Conservation (phyloP, 2,329 filamentous ascomycete genomes). For the Fusarium bactridioides region DNA sequence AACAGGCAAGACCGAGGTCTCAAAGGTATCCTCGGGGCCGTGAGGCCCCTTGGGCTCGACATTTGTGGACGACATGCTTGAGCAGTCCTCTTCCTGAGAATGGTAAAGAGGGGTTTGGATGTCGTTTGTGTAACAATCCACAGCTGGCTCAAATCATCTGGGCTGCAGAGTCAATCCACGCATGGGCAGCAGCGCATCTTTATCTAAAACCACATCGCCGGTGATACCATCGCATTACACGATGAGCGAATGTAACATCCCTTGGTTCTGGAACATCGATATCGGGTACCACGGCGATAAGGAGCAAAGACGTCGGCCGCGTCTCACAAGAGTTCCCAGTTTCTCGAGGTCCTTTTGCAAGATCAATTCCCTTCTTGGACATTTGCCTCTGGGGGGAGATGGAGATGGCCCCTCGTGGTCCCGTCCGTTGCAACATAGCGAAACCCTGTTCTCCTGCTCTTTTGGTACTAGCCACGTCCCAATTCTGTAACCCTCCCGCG, state of each 20-base stretch:
- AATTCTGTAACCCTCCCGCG: neutral
- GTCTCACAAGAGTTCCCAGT: neutral
- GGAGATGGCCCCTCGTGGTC: neutral
- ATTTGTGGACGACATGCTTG: constrained; percentile 2
- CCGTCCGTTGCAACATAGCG: neutral
- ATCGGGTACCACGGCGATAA: constrained; percentile 1
- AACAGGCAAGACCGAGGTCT: constrained; percentile 29
- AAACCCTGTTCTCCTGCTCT: constrained; percentile 1
- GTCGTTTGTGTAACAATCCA: neutral
- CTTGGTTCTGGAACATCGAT: neutral
- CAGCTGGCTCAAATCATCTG: neutral
- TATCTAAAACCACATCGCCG: neutral
- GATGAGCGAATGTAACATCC: constrained; percentile 14
- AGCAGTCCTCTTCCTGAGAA: neutral
- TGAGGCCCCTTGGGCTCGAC: constrained; percentile 11
- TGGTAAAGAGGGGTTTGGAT: neutral
- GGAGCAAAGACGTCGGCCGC: neutral
- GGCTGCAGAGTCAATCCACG: neutral
- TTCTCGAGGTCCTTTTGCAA: constrained; percentile 12
- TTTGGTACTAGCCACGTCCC: neutral
- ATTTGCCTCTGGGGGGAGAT: neutral
- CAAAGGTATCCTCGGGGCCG: neutral
- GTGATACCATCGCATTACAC: constrained; percentile 11
- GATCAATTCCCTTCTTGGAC: neutral
- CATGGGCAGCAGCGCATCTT: neutral